Evolutionary conservation across 768 basidiomycete genomes (phyloP).

Genomic region (Galerina sulciceps): DNA sequence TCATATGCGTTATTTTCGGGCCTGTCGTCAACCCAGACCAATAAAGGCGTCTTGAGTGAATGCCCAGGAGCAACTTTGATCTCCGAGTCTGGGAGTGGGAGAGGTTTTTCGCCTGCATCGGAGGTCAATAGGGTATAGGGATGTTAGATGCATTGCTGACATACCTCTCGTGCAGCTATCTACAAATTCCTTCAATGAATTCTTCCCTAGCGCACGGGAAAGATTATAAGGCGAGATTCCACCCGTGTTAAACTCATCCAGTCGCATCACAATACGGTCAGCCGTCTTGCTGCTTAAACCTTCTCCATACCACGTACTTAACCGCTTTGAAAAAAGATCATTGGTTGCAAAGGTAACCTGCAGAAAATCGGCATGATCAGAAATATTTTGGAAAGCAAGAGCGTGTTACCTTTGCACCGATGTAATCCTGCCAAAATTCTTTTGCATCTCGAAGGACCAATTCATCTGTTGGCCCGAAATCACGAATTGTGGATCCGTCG

Average conservation of each 20-base stretch:
- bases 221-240: slow-evolving; percentile 24
- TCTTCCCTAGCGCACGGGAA: slow-evolving; percentile 16
- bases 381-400: not conserved
- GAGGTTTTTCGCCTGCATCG: not conserved
- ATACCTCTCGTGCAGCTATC: not conserved
- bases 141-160: not conserved
- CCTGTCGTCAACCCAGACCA: slow-evolving; percentile 33
- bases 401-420: slow-evolving; percentile 27
- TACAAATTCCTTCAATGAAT: slow-evolving; percentile 15
- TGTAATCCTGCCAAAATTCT: slow-evolving; percentile 26
- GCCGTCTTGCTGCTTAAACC: not conserved
- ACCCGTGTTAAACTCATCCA: slow-evolving; percentile 20
- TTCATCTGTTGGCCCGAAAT: not conserved
- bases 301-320: slow-evolving; percentile 5
- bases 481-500: not conserved
- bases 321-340: not conserved
- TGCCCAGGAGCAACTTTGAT: not conserved
- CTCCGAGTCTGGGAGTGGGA: not conserved
- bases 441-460: slow-evolving; percentile 15
- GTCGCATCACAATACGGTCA: slow-evolving; percentile 7
- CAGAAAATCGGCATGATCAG: not conserved
- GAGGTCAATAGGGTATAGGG: not conserved
- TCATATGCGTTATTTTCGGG: slow-evolving; percentile 15
- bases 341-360: slow-evolving; percentile 1
- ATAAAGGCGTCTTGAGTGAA: slow-evolving; percentile 13